These are phyloP conservation scores for Tuber indicum DNA, from an alignment of 495 filamentous ascomycete genomes.

Conservation along the genomic window DNA sequence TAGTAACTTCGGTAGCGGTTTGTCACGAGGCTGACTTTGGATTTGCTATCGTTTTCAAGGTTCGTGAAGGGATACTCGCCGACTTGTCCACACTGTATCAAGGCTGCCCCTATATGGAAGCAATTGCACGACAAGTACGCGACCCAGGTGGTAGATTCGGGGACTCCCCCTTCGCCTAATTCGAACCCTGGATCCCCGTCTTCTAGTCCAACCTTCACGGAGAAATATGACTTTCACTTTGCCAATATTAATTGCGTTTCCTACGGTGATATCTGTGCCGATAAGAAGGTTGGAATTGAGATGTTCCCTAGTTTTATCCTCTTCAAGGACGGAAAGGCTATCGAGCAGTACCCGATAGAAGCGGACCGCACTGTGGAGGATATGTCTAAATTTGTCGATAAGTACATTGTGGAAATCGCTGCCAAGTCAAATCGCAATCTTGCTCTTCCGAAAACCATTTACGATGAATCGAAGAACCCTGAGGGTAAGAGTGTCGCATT, in stretches of 20 bases:
- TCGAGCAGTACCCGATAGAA: conserved; percentile 47
- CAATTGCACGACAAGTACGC: conserved; percentile 96
- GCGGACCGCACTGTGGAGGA: conserved; percentile 30
- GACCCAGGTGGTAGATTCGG: conserved; percentile 55
- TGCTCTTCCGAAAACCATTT: conserved; percentile 49
- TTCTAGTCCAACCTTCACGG: conserved; percentile 48
- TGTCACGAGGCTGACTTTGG: conserved; percentile 17
- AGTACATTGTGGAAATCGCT: conserved; percentile 61
- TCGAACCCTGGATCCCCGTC: conserved; percentile 36
- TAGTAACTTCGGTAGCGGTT: conserved; percentile 16
- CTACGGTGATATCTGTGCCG: conserved; percentile 62
- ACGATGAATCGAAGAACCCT: conserved; percentile 17
- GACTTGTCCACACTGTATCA: conserved; percentile 59
- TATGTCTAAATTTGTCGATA: conserved; percentile 66
- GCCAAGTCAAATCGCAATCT: conserved; percentile 58
- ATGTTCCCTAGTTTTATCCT: conserved; percentile 70
- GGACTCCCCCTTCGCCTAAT: conserved; percentile 39
- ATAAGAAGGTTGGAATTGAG: conserved; percentile 52
- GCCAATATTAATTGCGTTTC: conserved; percentile 76
- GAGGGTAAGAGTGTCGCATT: conserved; percentile 56
- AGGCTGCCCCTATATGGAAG: conserved; percentile 78
- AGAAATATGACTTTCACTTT: conserved; percentile 87
- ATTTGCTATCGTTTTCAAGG: conserved; percentile 47
- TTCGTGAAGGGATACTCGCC: conserved; percentile 73
- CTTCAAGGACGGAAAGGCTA: conserved; percentile 69